Percentiles rank a stretch among this genome's conserved stretches.
phyloP scores from a whole-genome alignment of 495 filamentous ascomycete genomes.

The Aspergillus nanangensis region DNA sequence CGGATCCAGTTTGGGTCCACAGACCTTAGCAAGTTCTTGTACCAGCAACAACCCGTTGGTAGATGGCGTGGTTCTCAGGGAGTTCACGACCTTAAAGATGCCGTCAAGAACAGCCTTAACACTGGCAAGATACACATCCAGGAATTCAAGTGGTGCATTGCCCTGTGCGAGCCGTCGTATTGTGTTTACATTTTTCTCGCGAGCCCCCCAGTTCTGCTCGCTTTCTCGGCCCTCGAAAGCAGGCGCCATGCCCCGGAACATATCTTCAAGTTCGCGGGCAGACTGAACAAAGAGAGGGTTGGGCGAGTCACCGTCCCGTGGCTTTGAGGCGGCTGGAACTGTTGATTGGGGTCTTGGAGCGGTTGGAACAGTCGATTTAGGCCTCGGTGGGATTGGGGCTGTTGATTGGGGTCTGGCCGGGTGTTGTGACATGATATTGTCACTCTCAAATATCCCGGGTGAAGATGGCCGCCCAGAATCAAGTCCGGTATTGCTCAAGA shows the following conservation, averaged over 20 bases:
- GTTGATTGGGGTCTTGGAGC: no score
- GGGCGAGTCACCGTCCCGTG: constrained; percentile 55
- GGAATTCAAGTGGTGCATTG: constrained; percentile 77
- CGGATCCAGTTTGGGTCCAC: constrained; percentile 74
- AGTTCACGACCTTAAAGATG: constrained; percentile 82
- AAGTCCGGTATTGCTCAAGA: neutral
- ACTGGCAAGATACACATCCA: constrained; percentile 58
- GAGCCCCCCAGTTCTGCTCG: constrained; percentile 82
- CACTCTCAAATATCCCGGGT: no score
- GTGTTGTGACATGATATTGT: no score
- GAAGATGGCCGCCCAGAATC: no score
- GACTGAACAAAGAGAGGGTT: constrained; percentile 80
- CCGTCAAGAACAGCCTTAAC: constrained; percentile 78
- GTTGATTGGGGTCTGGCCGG: no score
- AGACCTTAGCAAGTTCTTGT: constrained; percentile 75
- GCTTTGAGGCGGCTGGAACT: no score
- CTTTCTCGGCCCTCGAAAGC: constrained; percentile 87
- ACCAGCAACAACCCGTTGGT: constrained; percentile 79
- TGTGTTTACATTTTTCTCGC: constrained; percentile 74
- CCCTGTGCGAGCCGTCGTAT: constrained; percentile 75
- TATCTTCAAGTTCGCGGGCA: constrained; percentile 76
- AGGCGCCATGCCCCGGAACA: constrained; percentile 70
- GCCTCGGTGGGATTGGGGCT: no score
- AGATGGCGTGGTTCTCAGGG: constrained; percentile 83
- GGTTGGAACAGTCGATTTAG: no score